A percentile compares a stretch with the other conserved stretches of the same genome.
Evolutionary conservation across 1,139 yeast species (phyloP).

Genomic region (Kodamaea fungicola): DNA sequence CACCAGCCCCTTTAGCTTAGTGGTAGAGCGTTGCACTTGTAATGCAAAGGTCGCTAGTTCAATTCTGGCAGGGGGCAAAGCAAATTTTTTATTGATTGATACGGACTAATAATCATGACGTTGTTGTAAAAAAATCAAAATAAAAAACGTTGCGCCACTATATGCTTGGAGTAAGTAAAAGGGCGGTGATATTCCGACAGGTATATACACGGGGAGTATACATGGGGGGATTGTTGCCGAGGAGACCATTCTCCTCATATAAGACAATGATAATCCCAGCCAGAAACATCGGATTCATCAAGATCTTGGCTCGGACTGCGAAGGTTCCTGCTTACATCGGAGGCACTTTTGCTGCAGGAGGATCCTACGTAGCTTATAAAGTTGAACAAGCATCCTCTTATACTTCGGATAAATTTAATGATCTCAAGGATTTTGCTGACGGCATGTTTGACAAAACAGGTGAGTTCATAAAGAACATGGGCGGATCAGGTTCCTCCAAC

Average conservation of each 20-base stretch:
- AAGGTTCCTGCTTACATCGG: slow-evolving; percentile 79
- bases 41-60: slow-evolving; percentile 95
- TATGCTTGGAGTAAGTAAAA: no score
- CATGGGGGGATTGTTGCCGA: no score
- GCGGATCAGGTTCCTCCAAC: slow-evolving; percentile 11
- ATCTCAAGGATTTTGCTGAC: slow-evolving; percentile 56
- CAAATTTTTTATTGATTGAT: no score
- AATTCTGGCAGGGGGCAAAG: slow-evolving; percentile 84
- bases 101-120: no score
- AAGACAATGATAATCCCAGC: not conserved
- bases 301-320: slow-evolving; percentile 40
- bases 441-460: slow-evolving; percentile 44
- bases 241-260: not conserved
- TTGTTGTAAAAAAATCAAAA: no score
- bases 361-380: slow-evolving; percentile 86
- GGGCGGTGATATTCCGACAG: no score
- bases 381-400: slow-evolving; percentile 80
- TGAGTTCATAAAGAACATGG: slow-evolving; percentile 33
- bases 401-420: slow-evolving; percentile 62
- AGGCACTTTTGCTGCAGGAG: slow-evolving; percentile 91
- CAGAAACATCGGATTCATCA: slow-evolving; percentile 46
- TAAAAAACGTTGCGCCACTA: no score
- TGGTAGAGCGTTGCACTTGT: slow-evolving; percentile 97
- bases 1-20: slow-evolving; percentile 91
- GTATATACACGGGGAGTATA: no score